phyloP scores from a whole-genome alignment of 768 basidiomycete genomes.

The Mycena rebaudengoi region DNA sequence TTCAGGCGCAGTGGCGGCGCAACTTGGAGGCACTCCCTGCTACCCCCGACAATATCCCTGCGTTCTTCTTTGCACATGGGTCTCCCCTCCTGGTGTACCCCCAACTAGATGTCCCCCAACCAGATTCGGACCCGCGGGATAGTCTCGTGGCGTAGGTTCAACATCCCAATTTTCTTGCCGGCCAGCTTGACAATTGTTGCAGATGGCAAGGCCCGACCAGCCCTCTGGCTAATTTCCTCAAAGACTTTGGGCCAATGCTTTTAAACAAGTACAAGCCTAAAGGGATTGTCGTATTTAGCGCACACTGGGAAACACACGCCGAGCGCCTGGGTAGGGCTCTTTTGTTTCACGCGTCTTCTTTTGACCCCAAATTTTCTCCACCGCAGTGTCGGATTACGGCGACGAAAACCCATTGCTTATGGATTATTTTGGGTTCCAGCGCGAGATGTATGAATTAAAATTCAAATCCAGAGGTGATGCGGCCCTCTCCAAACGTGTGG shows the following conservation, averaged over 20 bases:
- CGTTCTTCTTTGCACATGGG: slow-evolving; percentile 82
- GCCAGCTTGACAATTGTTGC: background rate
- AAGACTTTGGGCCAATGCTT: slow-evolving; percentile 68
- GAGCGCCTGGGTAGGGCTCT: slow-evolving; percentile 68
- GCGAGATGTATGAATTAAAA: slow-evolving; percentile 64
- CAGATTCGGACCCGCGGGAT: background rate
- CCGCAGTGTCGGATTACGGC: slow-evolving; percentile 83
- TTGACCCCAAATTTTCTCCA: background rate
- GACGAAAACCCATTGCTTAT: slow-evolving; percentile 77
- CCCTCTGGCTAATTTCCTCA: background rate
- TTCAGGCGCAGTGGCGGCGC: slow-evolving; percentile 55
- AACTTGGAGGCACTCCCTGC: slow-evolving; percentile 64
- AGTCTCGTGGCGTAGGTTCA: slow-evolving; percentile 35
- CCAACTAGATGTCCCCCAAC: slow-evolving; percentile 29
- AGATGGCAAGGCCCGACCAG: background rate
- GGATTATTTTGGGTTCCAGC: slow-evolving; percentile 77
- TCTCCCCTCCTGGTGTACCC: slow-evolving; percentile 61
- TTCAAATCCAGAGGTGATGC: slow-evolving; percentile 75
- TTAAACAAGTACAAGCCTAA: slow-evolving; percentile 78
- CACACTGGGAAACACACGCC: slow-evolving; percentile 78
- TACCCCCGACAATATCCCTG: slow-evolving; percentile 68
- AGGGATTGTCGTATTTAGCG: slow-evolving; percentile 84
- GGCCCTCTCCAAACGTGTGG: slow-evolving; percentile 63
- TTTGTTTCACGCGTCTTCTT: no score
- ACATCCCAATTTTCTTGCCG: background rate